Evolutionary conservation across 2,329 filamentous ascomycete genomes (phyloP).

Genomic region (Metarhizium brunneum): DNA sequence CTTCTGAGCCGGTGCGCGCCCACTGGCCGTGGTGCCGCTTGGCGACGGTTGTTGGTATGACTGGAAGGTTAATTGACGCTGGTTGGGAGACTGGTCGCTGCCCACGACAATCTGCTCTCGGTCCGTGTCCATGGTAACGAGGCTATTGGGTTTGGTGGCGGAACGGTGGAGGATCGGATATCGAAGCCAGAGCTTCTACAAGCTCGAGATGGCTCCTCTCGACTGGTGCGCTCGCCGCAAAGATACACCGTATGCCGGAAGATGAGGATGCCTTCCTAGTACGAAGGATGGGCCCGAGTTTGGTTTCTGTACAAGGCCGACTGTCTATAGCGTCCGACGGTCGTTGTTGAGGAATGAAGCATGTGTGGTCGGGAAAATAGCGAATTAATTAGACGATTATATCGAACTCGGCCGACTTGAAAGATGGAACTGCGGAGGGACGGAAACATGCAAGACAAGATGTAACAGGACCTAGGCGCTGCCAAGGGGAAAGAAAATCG

Average conservation of each 20-base stretch:
- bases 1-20: conserved; percentile 15
- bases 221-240: too few species aligned
- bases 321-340: not conserved
- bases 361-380: not conserved
- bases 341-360: not conserved
- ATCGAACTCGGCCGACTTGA: not conserved
- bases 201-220: not conserved
- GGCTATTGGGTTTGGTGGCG: conserved; percentile 4
- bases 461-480: not conserved
- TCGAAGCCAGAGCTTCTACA: not conserved
- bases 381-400: not conserved
- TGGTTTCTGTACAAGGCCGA: not conserved
- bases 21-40: conserved; percentile 16
- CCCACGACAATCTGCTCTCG: conserved; percentile 36
- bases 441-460: not conserved
- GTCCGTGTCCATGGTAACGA: conserved; percentile 29
- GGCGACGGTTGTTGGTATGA: conserved; percentile 15
- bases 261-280: too few species aligned
- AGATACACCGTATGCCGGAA: too few species aligned
- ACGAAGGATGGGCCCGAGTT: not conserved
- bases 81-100: conserved; percentile 22
- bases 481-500: not conserved
- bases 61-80: conserved; percentile 17
- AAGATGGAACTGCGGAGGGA: not conserved
- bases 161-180: not conserved